Percentiles rank a stretch among this genome's conserved stretches.
Evolutionary conservation across 2,329 filamentous ascomycete genomes (phyloP).

Genomic region (Ceratocystis cubensis): DNA sequence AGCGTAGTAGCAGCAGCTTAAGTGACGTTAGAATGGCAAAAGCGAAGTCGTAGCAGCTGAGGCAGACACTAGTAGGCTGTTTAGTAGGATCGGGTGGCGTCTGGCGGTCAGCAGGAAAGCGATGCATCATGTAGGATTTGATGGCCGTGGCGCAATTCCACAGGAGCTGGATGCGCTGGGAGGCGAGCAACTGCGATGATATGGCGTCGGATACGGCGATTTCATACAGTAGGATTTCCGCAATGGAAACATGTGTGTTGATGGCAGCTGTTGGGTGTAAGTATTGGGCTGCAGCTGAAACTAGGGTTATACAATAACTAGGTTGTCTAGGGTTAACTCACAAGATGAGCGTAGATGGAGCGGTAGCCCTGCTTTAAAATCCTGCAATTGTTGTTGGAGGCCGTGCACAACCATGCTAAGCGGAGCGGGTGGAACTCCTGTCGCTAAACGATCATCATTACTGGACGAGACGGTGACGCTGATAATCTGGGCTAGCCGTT

Average conservation of each 20-base stretch:
- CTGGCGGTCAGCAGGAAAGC: constrained; percentile 25
- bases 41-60: constrained; percentile 37
- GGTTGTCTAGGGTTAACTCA: constrained; percentile 23
- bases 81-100: constrained; percentile 24
- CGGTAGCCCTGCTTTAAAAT: constrained; percentile 30
- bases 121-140: constrained; percentile 31
- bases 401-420: constrained; percentile 33
- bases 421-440: constrained; percentile 26
- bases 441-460: constrained; percentile 21
- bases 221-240: constrained; percentile 38
- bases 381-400: constrained; percentile 35
- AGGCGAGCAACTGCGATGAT: constrained; percentile 28
- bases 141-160: constrained; percentile 34
- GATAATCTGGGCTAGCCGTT: constrained; percentile 38
- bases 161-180: constrained; percentile 34
- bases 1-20: constrained; percentile 35
- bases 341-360: constrained; percentile 29
- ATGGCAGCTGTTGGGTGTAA: constrained; percentile 28
- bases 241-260: constrained; percentile 33
- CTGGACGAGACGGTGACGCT: constrained; percentile 31
- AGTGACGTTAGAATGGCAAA: constrained; percentile 36
- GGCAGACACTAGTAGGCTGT: constrained; percentile 32
- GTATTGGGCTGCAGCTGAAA: neutral
- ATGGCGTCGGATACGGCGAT: constrained; percentile 32
- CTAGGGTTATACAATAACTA: neutral